phyloP scores from a whole-genome alignment of 306 rosid genomes.

The Malus asiatica region DNA sequence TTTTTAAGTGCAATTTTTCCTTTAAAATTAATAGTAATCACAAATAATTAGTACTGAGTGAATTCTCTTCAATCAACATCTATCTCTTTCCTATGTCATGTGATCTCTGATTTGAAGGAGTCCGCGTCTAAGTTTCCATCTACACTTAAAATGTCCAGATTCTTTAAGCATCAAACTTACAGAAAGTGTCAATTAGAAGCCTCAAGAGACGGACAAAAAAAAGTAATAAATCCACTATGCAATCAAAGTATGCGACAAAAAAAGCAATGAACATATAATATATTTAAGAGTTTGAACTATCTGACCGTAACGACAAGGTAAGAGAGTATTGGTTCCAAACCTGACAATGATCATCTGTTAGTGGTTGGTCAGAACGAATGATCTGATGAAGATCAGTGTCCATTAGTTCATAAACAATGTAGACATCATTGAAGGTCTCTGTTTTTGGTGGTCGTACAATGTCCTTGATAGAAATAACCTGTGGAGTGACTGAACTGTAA shows the following conservation, averaged over 20 bases:
- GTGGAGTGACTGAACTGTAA: slow-evolving; percentile 1
- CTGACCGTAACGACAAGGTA: neutral
- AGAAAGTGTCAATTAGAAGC: neutral
- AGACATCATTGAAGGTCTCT: slow-evolving; percentile 81
- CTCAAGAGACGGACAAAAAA: neutral
- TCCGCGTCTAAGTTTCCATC: neutral
- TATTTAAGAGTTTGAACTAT: neutral
- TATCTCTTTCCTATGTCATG: neutral
- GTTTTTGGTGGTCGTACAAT: slow-evolving; percentile 71
- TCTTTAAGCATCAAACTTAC: neutral
- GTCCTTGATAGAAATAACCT: slow-evolving; percentile 76
- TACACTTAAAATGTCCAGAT: neutral
- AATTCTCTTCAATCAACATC: neutral
- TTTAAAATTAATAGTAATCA: neutral
- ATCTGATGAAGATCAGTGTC: slow-evolving; percentile 93
- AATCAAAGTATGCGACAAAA: neutral
- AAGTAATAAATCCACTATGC: neutral
- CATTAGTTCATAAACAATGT: slow-evolving; percentile 93
- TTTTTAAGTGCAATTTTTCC: neutral
- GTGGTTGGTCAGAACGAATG: slow-evolving; percentile 71
- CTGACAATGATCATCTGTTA: slow-evolving; percentile 80
- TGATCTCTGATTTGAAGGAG: neutral
- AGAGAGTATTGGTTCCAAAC: slow-evolving; percentile 27
- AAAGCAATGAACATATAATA: neutral
- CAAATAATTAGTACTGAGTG: neutral